Evolutionary conservation across 2,329 filamentous ascomycete genomes (phyloP), one percentile per base, ranked within the genome.

Genomic region (Hymenoscyphus infarciens): DNA sequence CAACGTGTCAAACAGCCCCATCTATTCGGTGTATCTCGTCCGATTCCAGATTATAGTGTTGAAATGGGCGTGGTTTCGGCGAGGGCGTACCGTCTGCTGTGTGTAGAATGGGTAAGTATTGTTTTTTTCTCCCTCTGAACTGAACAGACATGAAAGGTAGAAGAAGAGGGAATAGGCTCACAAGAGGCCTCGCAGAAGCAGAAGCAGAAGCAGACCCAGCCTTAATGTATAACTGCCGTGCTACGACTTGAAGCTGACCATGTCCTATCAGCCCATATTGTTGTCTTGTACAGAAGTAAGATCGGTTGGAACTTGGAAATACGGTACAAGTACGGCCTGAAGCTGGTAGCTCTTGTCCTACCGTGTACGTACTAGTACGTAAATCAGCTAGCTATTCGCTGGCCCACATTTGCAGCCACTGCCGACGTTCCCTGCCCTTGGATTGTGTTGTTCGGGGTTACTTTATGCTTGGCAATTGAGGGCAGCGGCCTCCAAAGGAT

Each of bases 11-110:
- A 66, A 56, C 61, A 63, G 56, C 56, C 62, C 66, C 66, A 67
- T 71, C 70, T 68, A 71, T 70, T 57, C 67, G 81, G 25, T 75
- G 78, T 79, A 22, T 52, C 57, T 58, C 59, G 39, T 53, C 33
- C 61, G 52, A 31, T 59, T 54, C 33, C 39, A 27, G 53, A 52
- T 35, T 35, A 54, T 42, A 38, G 42, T 31, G 29, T 60, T 55
- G 25, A 54, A 11, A 38, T 38, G 35, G 35, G 35, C 31, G 53
- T 56, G 39, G 33, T 54, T 38, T 25, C 59, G 57, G 56, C 56
- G 60, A 57, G 38, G 45, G 54, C 42, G 60, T 45, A 61, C 42
- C 25, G 45, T 42, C 27, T 59, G 42, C 61, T 67, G 56, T 54
- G 56, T 56, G 58, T 33, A 58, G 45, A 58, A 64, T 62, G 61